Evolutionary conservation across 768 basidiomycete species (phyloP).

Genomic region (Hygrocybe coccinea): DNA sequence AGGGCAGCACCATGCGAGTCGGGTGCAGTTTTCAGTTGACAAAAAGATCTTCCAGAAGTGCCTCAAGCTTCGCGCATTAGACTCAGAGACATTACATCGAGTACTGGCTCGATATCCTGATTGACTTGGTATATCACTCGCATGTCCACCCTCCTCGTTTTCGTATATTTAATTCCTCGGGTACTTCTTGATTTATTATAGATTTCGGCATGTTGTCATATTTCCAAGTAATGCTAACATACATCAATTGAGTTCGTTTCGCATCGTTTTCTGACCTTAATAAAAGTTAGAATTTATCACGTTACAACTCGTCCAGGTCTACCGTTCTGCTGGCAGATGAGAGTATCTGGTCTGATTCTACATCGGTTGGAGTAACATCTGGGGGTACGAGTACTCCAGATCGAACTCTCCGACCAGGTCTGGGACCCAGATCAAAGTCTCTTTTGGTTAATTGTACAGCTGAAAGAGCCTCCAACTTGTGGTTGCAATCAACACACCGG

Average conservation of each 20-base stretch:
- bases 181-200: neutral
- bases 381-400: constrained; percentile 50
- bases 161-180: neutral
- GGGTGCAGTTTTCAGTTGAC: constrained; percentile 64
- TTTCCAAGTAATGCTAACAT: neutral
- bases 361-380: neutral
- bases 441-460: constrained; percentile 47
- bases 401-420: constrained; percentile 59
- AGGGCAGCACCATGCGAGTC: constrained; percentile 77
- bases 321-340: constrained; percentile 28
- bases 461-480: constrained; percentile 59
- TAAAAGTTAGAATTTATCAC: neutral
- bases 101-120: constrained; percentile 30
- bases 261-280: no score
- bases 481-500: no score
- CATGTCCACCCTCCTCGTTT: neutral
- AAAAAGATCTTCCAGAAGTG: constrained; percentile 75
- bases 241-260: neutral
- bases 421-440: constrained; percentile 54
- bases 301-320: constrained; percentile 39
- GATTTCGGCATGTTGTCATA: neutral
- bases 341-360: neutral
- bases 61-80: constrained; percentile 62
- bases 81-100: constrained; percentile 49
- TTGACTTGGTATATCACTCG: constrained; percentile 9